phyloP scores from a whole-genome alignment of 169 alveolate genomes.

The Babesia caballi region DNA sequence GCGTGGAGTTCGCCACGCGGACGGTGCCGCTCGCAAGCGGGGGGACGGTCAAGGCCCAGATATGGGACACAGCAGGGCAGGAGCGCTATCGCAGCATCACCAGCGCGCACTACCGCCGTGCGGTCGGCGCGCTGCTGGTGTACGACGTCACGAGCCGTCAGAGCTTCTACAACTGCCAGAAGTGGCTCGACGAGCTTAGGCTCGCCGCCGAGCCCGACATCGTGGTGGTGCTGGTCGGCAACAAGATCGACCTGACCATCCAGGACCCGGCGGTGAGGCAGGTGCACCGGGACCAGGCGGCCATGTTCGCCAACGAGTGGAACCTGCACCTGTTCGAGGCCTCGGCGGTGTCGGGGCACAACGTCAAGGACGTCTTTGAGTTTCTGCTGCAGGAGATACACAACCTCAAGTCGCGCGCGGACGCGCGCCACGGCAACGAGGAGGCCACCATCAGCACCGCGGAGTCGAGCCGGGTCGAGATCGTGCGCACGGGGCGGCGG shows the following conservation, averaged over 20 bases:
- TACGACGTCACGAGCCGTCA: slow-evolving; percentile 91
- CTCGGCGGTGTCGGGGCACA: slow-evolving; percentile 92
- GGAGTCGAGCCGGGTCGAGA: slow-evolving; percentile 22
- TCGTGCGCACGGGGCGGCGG: slow-evolving; percentile 2
- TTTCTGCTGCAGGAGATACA: slow-evolving; percentile 85
- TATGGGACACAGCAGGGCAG: slow-evolving; percentile 94
- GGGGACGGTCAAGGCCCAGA: slow-evolving; percentile 86
- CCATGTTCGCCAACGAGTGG: slow-evolving; percentile 87
- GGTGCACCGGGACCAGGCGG: slow-evolving; percentile 83
- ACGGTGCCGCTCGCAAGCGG: slow-evolving; percentile 94
- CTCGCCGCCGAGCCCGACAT: slow-evolving; percentile 97
- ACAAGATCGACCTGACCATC: slow-evolving; percentile 94
- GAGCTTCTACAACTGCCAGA: slow-evolving; percentile 86
- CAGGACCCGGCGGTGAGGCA: slow-evolving; percentile 87
- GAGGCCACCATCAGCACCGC: slow-evolving; percentile 34
- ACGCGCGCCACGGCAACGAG: slow-evolving; percentile 19
- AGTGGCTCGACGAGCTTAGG: slow-evolving; percentile 95
- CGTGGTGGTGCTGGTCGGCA: slow-evolving; percentile 97
- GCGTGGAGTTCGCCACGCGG: slow-evolving; percentile 98
- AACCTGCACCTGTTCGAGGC: slow-evolving; percentile 92
- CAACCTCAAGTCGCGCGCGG: slow-evolving; percentile 64
- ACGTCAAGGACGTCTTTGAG: slow-evolving; percentile 96
- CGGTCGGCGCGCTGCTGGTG: slow-evolving; percentile 94
- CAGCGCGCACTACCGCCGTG: slow-evolving; percentile 92
- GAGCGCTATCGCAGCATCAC: slow-evolving; percentile 93